Evolutionary conservation across 192 early-diverging fungal genomes (phyloP).

Genomic region (Coemansia erecta): DNA sequence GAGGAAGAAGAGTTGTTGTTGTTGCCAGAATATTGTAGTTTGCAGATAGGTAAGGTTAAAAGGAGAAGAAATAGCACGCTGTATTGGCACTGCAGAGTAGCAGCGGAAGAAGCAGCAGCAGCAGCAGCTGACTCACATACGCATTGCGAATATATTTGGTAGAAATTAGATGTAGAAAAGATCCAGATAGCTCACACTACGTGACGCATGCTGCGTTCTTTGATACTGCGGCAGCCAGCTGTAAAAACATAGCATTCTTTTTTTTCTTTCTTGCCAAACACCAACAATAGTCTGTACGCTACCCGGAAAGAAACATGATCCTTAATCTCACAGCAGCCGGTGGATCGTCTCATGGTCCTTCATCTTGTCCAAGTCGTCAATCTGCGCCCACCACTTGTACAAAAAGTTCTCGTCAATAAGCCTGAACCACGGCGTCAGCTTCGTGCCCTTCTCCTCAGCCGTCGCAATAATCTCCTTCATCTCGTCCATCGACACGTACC

Average conservation of each 20-base stretch:
- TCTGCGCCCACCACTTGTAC: slow-evolving; percentile 94
- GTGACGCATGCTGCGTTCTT: too few species aligned
- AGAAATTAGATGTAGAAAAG: too few species aligned
- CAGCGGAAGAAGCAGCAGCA: not conserved
- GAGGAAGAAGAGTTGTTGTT: not conserved
- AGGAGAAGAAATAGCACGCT: not conserved
- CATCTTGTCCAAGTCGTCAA: slow-evolving; percentile 65
- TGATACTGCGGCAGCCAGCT: too few species aligned
- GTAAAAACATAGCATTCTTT: too few species aligned
- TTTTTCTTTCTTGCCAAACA: too few species aligned
- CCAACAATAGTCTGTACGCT: too few species aligned
- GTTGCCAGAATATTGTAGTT: not conserved
- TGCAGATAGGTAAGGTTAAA: not conserved
- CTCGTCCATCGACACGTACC: slow-evolving; percentile 83
- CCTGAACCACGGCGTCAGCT: slow-evolving; percentile 95
- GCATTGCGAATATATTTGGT: too few species aligned
- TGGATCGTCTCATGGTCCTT: slow-evolving; percentile 72
- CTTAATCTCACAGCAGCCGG: slow-evolving; percentile 41
- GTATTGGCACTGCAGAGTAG: too few species aligned
- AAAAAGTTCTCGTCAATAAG: slow-evolving; percentile 90
- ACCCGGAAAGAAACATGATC: not conserved
- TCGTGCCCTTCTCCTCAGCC: slow-evolving; percentile 56
- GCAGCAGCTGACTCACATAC: not conserved
- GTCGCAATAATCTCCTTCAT: slow-evolving; percentile 68
- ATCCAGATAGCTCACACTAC: too few species aligned